Evolutionary conservation across 164 flowering plant species (phyloP).

Genomic region (Annona cherimola): DNA sequence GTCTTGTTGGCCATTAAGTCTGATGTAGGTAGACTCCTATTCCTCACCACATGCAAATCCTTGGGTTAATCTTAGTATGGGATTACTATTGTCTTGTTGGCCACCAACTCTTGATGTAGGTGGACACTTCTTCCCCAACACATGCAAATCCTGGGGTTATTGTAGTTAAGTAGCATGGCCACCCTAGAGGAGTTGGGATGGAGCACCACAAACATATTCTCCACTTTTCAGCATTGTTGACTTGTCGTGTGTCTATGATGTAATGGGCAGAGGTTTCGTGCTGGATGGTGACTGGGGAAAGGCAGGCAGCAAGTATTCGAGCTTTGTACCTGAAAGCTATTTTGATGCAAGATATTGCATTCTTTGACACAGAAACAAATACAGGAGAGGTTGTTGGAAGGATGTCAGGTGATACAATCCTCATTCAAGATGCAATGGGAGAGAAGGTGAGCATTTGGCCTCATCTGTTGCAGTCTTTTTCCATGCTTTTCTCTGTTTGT

Average conservation of each 20-base stretch:
- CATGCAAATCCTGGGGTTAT: too few species aligned
- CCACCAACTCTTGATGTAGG: too few species aligned
- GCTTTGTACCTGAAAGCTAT: conserved; percentile 47
- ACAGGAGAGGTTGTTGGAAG: conserved; percentile 68
- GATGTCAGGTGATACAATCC: conserved; percentile 67
- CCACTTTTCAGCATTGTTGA: neutral
- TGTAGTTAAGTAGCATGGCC: neutral
- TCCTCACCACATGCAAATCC: too few species aligned
- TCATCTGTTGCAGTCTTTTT: too few species aligned
- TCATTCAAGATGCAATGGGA: conserved; percentile 71
- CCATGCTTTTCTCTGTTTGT: too few species aligned
- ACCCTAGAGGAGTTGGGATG: too few species aligned
- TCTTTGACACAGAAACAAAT: conserved; percentile 54
- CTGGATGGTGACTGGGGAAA: conserved; percentile 60
- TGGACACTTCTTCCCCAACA: too few species aligned
- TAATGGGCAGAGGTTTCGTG: conserved; percentile 43
- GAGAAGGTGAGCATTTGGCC: conserved; percentile 36
- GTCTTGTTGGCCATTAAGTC: too few species aligned
- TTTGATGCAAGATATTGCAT: conserved; percentile 56
- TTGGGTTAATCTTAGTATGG: too few species aligned
- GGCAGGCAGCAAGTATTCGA: conserved; percentile 49
- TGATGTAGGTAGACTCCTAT: too few species aligned
- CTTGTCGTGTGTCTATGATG: neutral
- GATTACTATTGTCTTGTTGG: too few species aligned
- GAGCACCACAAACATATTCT: too few species aligned